Base-by-base conservation (phyloP, 1,284 basidiomycete species). In the Salmacisia buchloeana region DNA sequence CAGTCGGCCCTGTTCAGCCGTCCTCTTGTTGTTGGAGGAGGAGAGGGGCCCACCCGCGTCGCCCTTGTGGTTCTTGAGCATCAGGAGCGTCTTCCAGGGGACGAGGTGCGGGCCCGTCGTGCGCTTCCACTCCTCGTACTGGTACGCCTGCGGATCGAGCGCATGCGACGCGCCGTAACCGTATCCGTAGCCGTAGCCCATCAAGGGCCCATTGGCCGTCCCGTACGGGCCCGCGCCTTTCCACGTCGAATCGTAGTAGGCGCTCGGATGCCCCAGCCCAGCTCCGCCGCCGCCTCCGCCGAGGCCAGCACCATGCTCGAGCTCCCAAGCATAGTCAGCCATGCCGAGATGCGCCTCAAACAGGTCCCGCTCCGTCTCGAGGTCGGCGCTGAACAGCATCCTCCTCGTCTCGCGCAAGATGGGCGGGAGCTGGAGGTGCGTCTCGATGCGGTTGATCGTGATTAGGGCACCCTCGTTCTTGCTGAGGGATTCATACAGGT, bases 81-180 rank as follows among this genome's bases (percentile, higher is more conserved):
- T 83, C 4, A 97, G 81, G 21, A 97, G 80, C 33, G 91, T 90
- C 79, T 94, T 93, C 94, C 94, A 97, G 2, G 94, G 93, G n/a
- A 87, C 84, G 10, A 97, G 82, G 10, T 85, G 82, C 5, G 89
- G 88, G 0, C 90, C 82, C 67, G 63, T 78, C 21, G 70, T 72
- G 21, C 70, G 60, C 29, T 69, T 69, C 73, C 77, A 77, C 63
- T 77, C 74, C 34, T 76, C 72, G 27, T 71, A 68, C 31, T 29
- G 21, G 38, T 29, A 6, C 38, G 23, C 57, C 25, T 63, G 57
- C 7, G 38, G 61, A 27, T 39, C 25, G 2, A 25, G 52, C 27
- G 41, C 41, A 43, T 43, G 41, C 35, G 25, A 9, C 38, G 21
- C 56, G n/a, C n/a, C 58, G n/a, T n/a, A n/a, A n/a, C n/a, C n/a